A percentile compares a stretch with the other conserved stretches of the same genome.
Evolutionary conservation across 306 rosid genomes (phyloP).

Genomic region (Casuarina cunninghamiana): DNA sequence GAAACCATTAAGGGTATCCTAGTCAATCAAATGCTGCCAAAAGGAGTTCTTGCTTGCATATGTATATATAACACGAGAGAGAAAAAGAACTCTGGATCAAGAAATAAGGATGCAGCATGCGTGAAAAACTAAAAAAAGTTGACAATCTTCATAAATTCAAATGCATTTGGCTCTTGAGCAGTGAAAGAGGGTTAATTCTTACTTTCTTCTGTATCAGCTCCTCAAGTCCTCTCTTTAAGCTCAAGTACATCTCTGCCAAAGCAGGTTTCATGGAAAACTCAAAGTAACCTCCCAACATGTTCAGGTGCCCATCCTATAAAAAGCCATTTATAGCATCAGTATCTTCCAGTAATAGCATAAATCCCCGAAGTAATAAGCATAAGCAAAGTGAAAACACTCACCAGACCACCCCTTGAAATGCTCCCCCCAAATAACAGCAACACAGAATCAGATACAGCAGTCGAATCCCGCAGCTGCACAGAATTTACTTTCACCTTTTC

Average conservation of each 20-base stretch:
- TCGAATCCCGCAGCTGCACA: slow-evolving; percentile 91
- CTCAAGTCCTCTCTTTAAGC: slow-evolving; percentile 70
- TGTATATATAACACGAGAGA: background rate
- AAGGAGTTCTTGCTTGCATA: background rate
- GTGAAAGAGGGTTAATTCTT: slow-evolving; percentile 23
- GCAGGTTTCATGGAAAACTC: slow-evolving; percentile 91
- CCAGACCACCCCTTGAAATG: slow-evolving; percentile 64
- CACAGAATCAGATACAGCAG: slow-evolving; percentile 81
- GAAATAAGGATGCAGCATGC: slow-evolving; percentile 11
- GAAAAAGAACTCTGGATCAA: slow-evolving; percentile 11
- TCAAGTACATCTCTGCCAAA: slow-evolving; percentile 65
- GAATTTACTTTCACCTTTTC: slow-evolving; percentile 98
- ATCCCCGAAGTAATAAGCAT: slow-evolving; percentile 3
- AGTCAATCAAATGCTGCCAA: background rate
- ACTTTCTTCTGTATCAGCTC: slow-evolving; percentile 79
- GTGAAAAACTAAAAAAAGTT: background rate
- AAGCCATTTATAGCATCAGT: slow-evolving; percentile 22
- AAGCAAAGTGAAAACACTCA: slow-evolving; percentile 35
- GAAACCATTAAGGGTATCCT: background rate
- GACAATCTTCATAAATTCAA: slow-evolving; percentile 6
- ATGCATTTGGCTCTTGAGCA: slow-evolving; percentile 11
- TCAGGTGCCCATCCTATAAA: slow-evolving; percentile 59
- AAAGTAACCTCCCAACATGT: slow-evolving; percentile 61
- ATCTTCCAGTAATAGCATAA: slow-evolving; percentile 10
- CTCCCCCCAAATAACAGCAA: slow-evolving; percentile 92